Percentiles rank a stretch among this genome's conserved stretches.
Conservation (phyloP, 495 filamentous ascomycete species). For the Stereocaulon alpinum region DNA sequence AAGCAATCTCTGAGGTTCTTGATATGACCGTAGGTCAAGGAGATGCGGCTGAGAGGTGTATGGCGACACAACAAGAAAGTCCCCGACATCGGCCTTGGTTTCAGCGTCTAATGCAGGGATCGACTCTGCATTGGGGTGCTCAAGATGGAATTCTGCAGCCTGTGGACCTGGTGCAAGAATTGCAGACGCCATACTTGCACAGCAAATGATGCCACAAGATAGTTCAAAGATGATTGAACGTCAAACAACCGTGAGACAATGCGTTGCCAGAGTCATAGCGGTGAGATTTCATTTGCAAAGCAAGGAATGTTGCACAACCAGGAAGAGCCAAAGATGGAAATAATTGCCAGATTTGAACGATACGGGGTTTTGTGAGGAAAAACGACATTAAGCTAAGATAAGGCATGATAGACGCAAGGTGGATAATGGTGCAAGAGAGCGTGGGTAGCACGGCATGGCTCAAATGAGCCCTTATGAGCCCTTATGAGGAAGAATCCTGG, state of each 20-base stretch:
- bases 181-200: neutral
- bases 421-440: slow-evolving; percentile 10
- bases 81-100: slow-evolving; percentile 14
- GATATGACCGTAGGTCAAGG: slow-evolving; percentile 56
- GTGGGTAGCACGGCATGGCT: slow-evolving; percentile 13
- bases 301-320: no score
- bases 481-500: neutral
- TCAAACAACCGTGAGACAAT: no score
- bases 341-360: slow-evolving; percentile 4
- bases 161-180: neutral
- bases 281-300: no score
- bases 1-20: slow-evolving; percentile 54
- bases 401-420: slow-evolving; percentile 4
- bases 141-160: neutral
- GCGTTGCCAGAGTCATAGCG: no score
- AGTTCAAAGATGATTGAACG: no score
- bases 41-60: slow-evolving; percentile 60
- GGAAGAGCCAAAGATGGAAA: neutral
- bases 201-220: no score
- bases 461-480: neutral
- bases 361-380: neutral
- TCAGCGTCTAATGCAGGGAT: slow-evolving; percentile 6
- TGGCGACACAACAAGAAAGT: slow-evolving; percentile 53
- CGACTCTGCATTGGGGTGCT: neutral
- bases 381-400: slow-evolving; percentile 11